These are phyloP conservation scores for Rubia balearica DNA, from an alignment of 305 asterid genomes.

Conservation along the genomic window DNA sequence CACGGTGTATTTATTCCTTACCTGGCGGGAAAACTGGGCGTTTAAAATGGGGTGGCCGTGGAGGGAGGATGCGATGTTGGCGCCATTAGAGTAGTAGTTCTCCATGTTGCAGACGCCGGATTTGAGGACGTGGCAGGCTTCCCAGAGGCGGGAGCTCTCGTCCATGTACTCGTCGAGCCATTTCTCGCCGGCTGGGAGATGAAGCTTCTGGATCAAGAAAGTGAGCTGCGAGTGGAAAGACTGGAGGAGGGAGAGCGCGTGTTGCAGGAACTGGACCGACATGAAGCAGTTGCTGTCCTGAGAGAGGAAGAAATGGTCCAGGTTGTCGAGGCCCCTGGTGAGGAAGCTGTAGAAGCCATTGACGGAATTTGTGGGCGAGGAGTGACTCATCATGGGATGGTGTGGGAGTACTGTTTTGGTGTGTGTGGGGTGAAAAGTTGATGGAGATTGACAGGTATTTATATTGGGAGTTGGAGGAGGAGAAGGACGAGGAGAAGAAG, in stretches of 20 bases:
- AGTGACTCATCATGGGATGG: slow-evolving; percentile 52
- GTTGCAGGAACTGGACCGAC: slow-evolving; percentile 59
- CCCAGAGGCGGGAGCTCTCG: slow-evolving; percentile 87
- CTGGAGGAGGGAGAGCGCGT: slow-evolving; percentile 56
- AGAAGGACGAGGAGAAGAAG: not conserved
- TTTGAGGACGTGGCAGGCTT: slow-evolving; percentile 61
- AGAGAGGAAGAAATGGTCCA: slow-evolving; percentile 46
- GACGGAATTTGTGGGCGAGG: slow-evolving; percentile 54
- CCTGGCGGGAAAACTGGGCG: slow-evolving; percentile 60
- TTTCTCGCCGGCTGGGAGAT: slow-evolving; percentile 71
- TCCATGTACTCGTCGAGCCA: slow-evolving; percentile 96
- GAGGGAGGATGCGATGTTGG: slow-evolving; percentile 37
- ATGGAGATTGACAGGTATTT: slow-evolving; percentile 30
- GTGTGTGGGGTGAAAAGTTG: slow-evolving; percentile 11
- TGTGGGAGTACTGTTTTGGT: not conserved
- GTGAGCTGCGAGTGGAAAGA: slow-evolving; percentile 61
- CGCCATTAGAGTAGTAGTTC: slow-evolving; percentile 45
- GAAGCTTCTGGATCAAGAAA: slow-evolving; percentile 47
- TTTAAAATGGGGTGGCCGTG: slow-evolving; percentile 37
- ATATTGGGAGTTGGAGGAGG: slow-evolving; percentile 7
- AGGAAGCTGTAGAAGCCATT: slow-evolving; percentile 58
- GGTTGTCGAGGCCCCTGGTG: slow-evolving; percentile 49
- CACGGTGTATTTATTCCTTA: not conserved
- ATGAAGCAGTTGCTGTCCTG: slow-evolving; percentile 39
- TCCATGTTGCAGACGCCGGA: slow-evolving; percentile 51